A percentile compares a stretch with the other conserved stretches of the same genome.
Evolutionary conservation across 768 basidiomycete genomes (phyloP).

Genomic region (Naganishia onofrii): DNA sequence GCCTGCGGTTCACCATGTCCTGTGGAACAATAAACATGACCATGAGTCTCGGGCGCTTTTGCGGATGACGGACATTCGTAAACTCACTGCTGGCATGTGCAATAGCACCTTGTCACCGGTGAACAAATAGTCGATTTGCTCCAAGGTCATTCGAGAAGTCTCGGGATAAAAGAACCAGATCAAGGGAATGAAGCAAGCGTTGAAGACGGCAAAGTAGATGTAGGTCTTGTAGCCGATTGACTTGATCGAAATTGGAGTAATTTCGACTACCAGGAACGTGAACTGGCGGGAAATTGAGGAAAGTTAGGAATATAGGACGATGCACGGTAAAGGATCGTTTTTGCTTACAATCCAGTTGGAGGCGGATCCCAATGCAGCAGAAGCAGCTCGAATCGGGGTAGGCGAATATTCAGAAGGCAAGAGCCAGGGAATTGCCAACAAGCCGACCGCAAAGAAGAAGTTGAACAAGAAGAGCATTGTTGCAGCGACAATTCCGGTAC

Average conservation of each 20-base stretch:
- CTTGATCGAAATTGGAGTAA: constrained; percentile 51
- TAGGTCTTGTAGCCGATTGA: constrained; percentile 51
- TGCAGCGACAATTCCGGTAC: constrained; percentile 52
- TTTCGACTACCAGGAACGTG: constrained; percentile 55
- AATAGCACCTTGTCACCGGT: constrained; percentile 35
- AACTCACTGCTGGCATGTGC: constrained; percentile 11
- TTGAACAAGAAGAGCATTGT: constrained; percentile 55
- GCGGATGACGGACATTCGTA: not conserved
- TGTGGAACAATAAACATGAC: not conserved
- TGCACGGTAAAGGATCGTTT: no score
- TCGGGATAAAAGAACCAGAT: constrained; percentile 52
- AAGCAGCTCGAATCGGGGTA: constrained; percentile 32
- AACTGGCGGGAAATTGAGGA: constrained; percentile 28
- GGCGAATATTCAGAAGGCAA: constrained; percentile 33
- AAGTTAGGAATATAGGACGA: no score
- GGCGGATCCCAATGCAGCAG: constrained; percentile 31
- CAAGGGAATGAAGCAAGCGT: constrained; percentile 50
- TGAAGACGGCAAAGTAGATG: constrained; percentile 51
- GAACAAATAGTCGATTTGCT: constrained; percentile 55
- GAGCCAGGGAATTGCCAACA: constrained; percentile 35
- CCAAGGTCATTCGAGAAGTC: constrained; percentile 50
- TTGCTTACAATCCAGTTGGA: constrained; percentile 35
- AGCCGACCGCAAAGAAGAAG: constrained; percentile 36
- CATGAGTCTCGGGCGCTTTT: not conserved
- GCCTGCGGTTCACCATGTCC: constrained; percentile 4